Percentiles rank a stretch among this genome's conserved stretches.
phyloP scores from a whole-genome alignment of 768 basidiomycete genomes.

The Hygrocybe punicea region DNA sequence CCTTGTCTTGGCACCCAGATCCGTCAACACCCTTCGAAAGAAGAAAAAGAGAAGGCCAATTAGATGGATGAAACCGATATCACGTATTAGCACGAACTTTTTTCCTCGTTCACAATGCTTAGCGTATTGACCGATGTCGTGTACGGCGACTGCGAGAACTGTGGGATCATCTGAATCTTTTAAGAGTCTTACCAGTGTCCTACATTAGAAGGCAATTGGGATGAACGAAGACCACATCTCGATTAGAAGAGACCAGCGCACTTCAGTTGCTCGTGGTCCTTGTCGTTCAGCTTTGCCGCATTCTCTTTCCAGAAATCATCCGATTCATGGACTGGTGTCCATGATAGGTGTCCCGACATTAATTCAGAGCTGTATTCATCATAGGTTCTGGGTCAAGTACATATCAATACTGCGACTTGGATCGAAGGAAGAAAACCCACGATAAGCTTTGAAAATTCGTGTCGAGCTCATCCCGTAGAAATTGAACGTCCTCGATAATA shows the following conservation, averaged over 20 bases:
- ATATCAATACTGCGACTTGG: background rate
- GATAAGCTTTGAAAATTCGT: constrained; percentile 84
- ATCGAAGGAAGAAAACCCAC: constrained; percentile 43
- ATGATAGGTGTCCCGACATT: constrained; percentile 83
- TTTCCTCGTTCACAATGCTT: constrained; percentile 89
- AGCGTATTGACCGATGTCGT: constrained; percentile 93
- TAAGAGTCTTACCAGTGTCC: constrained; percentile 71
- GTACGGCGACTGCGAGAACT: constrained; percentile 87
- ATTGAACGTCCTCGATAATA: constrained; percentile 86
- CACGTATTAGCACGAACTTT: constrained; percentile 53
- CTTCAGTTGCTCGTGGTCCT: constrained; percentile 82
- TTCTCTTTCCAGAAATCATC: constrained; percentile 99
- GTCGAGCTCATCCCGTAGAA: constrained; percentile 82
- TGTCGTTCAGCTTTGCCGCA: constrained; percentile 79
- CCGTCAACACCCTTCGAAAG: constrained; percentile 62
- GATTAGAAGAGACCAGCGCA: constrained; percentile 28
- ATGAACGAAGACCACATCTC: background rate
- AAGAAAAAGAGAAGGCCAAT: background rate
- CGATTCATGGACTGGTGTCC: constrained; percentile 95
- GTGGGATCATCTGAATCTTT: constrained; percentile 65
- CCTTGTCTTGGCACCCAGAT: constrained; percentile 80
- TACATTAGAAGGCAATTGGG: constrained; percentile 27
- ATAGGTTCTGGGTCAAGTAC: constrained; percentile 64
- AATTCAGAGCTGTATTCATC: constrained; percentile 95
- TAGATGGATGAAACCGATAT: background rate